phyloP scores from a whole-genome alignment of 495 filamentous ascomycete genomes.

The Aspergillus ostianus region DNA sequence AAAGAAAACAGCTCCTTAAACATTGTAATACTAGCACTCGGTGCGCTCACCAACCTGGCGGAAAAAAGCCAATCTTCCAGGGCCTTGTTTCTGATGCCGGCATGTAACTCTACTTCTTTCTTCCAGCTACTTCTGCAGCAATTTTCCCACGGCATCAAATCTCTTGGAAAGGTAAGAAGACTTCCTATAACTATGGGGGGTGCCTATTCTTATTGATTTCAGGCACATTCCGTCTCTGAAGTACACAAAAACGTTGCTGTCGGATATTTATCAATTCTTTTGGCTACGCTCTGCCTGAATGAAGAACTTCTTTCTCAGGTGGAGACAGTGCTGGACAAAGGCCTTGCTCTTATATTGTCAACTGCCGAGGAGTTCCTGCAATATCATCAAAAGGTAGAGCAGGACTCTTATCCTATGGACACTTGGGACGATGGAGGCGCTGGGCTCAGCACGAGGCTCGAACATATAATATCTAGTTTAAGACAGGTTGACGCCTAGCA shows the following conservation, averaged over 20 bases:
- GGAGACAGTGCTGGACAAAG: constrained; percentile 52
- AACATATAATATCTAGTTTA: constrained; percentile 43
- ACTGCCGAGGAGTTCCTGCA: constrained; percentile 82
- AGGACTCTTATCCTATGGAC: constrained; percentile 25
- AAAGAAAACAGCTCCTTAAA: constrained; percentile 58
- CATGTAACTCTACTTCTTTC: constrained; percentile 23
- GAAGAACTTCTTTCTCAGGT: constrained; percentile 50
- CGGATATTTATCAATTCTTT: constrained; percentile 83
- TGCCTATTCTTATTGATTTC: constrained; percentile 12
- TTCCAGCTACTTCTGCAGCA: constrained; percentile 45
- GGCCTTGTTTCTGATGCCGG: constrained; percentile 31
- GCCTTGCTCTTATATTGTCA: constrained; percentile 63
- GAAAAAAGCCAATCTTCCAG: constrained; percentile 66
- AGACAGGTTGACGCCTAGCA: constrained; percentile 10
- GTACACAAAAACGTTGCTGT: constrained; percentile 84
- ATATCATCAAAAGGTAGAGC: constrained; percentile 73
- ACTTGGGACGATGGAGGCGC: constrained; percentile 33
- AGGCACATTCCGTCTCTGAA: constrained; percentile 84
- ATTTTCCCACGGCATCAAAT: constrained; percentile 39
- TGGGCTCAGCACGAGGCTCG: constrained; percentile 59
- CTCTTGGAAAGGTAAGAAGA: constrained; percentile 45
- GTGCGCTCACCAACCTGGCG: constrained; percentile 84
- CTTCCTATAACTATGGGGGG: not conserved
- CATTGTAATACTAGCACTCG: constrained; percentile 73
- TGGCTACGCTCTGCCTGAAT: constrained; percentile 75